Evolutionary conservation across 2,329 filamentous ascomycete genomes (phyloP), one percentile per base, ranked within the genome.

Genomic region (Xylariaceae sp.): DNA sequence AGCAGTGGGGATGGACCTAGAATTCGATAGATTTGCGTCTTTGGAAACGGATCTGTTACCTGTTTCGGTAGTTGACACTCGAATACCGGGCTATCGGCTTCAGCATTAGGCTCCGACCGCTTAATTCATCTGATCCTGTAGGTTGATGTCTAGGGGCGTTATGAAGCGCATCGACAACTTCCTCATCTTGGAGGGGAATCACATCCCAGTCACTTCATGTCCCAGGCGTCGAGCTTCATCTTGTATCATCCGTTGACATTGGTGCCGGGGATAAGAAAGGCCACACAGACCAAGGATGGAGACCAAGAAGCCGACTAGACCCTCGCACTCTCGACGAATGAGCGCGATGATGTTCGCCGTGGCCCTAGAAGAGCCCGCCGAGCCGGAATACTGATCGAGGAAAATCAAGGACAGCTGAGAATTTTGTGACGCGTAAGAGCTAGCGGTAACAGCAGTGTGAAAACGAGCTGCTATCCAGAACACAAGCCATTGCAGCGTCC

Each of bases 301-400:
- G 64, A 87, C 84, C 3, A 77, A 68, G 11, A 85, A 77, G 1
- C 82, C 78, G 27, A 87, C 80, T 45, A 83, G 81, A 55, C 85
- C 84, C 50, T 79, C 77, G 55, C 87, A 85, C 66, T 87, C 84
- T 54, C 82, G 76, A 32, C 81, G 77, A 46, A 87, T 78, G 34
- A 87, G 71, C 1, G 80, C 80, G 60, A 87, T 77, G 63, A 87
- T 86, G 65, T 82, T 84, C 2, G 83, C 81, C 55, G 87, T 84
- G 8, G 84, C 84, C 41, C 83, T 73, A 1, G 84, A 86, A 2
- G 83, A 85, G 65, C 87, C 84, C n/a, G 84, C 87, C 2, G 81
- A 84, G 11, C 84, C 84, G 31, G 87, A 80, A 40, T 86, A 78
- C 59, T 83, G 80, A 64, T 87, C 84, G 27, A 87, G 71, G 0